These are phyloP conservation scores for Aspergillus nanangensis DNA, from an alignment of 495 filamentous ascomycete genomes.

Conservation along the genomic window DNA sequence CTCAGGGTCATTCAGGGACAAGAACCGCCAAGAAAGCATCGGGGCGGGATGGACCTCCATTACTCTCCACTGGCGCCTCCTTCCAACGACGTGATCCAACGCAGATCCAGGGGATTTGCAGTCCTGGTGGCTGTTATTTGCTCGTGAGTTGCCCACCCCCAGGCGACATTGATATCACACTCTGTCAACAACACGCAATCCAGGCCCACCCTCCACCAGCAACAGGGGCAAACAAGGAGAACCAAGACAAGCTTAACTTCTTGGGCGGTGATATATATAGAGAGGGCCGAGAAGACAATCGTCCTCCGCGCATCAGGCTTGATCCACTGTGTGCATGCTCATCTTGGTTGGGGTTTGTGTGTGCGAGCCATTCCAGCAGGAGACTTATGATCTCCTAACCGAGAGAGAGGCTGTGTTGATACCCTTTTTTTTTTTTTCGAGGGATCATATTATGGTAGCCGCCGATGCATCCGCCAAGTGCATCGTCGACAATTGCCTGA, in stretches of 20 bases:
- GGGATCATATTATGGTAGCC: no score
- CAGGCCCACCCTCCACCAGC: constrained; percentile 11
- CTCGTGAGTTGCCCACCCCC: constrained; percentile 12
- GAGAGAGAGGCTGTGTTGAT: no score
- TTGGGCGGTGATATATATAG: constrained; percentile 10
- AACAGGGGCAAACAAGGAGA: constrained; percentile 2
- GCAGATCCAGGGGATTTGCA: constrained; percentile 14
- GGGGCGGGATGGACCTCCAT: constrained; percentile 1
- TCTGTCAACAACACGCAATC: constrained; percentile 17
- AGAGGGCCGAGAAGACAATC: background rate
- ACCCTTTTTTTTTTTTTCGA: no score
- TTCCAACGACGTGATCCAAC: constrained; percentile 5
- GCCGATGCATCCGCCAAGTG: no score
- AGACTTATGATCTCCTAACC: no score
- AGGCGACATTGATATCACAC: constrained; percentile 13
- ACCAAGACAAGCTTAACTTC: constrained; percentile 6
- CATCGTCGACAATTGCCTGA: no score
- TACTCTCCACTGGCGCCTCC: constrained; percentile 7
- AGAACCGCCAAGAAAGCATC: no score
- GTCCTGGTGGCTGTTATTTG: constrained; percentile 6
- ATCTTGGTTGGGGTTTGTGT: no score
- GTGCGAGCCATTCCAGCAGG: no score
- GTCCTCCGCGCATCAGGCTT: no score
- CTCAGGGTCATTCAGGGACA: constrained; percentile 3
- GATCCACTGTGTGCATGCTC: no score